Evolutionary conservation across 345 rosid species (phyloP).

Genomic region (Eucalyptus guilfoylei): DNA sequence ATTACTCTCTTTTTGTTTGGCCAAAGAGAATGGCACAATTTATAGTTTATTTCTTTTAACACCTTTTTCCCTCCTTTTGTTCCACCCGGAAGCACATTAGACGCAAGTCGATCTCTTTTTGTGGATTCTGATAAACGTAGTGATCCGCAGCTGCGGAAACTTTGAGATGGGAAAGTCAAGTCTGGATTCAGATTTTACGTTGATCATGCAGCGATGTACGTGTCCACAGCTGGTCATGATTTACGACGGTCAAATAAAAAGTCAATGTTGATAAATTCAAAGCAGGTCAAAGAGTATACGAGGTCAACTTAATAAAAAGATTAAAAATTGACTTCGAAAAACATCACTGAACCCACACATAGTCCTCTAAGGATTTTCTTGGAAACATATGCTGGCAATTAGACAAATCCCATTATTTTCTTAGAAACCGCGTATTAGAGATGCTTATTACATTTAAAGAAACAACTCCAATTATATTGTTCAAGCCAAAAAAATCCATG

Average conservation of each 20-base stretch:
- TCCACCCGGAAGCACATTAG: not conserved
- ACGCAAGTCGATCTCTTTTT: too few species aligned
- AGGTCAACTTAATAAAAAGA: not conserved
- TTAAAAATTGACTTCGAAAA: not conserved
- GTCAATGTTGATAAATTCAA: not conserved
- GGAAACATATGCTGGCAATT: not conserved
- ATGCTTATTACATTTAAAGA: not conserved
- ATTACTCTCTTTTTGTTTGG: not conserved
- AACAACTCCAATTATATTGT: not conserved
- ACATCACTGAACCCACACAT: not conserved
- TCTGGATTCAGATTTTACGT: not conserved
- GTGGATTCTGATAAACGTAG: too few species aligned
- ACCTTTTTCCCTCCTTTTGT: not conserved
- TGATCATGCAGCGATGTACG: not conserved
- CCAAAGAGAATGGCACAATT: not conserved
- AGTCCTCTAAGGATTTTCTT: not conserved
- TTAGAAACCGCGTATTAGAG: not conserved
- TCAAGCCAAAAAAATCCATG: not conserved
- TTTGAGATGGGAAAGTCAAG: not conserved
- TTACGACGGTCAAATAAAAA: not conserved
- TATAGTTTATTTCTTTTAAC: not conserved
- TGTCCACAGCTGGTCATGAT: not conserved
- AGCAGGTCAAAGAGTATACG: not conserved
- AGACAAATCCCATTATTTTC: not conserved
- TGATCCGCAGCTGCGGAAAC: not conserved